Evolutionary conservation across 805 yeast species (phyloP), one percentile per base, ranked within the genome.

Genomic region (Nakazawaea sp.): DNA sequence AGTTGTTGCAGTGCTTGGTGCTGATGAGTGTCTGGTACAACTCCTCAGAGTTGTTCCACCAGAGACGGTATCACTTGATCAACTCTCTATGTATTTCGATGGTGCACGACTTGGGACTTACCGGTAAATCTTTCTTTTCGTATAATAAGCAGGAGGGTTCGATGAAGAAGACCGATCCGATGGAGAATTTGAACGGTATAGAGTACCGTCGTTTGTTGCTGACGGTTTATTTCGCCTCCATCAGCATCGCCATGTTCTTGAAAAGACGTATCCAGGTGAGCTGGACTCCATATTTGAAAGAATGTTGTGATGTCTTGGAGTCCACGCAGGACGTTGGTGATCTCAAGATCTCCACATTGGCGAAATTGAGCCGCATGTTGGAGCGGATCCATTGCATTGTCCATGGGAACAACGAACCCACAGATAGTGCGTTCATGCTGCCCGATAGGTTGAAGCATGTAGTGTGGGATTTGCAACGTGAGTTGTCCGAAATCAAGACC

Each of bases 11-110:
- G 52, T 61, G 79, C 15, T 59, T 83, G 34, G 51, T 82, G 15
- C 49, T 84, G 5, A 61, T 82, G 36, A 70, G 82, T 18, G 56
- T 80, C 20, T 88, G 95, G 95, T 87, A 86, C 52, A 84, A 82
- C 45, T 73, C 85, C 4, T 84, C 95, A 0, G 96, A 86, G 55
- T 63, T 84, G 47, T 83, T 84, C 45, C 83, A 78, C 45, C 83
- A 82, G 47, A 74, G 94, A 40, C 72, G 94, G 33, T 78, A 80
- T 45, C 92, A 84, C 52, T 62, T 86, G 36, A 68, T 85, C 44
- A 74, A 76, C 38, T 63, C 74, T 11, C 61, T 85, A 17, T 76
- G 88, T 36, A 74, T 80, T 11, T 66, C 81, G 4, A 64, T 88
- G 56, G 69, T 83, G 2, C 81, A 76, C 47, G 96, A 88, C 53